These are phyloP conservation scores for Kluyveromyces siamensis DNA, from an alignment of 805 yeast genomes.

Conservation along the genomic window DNA sequence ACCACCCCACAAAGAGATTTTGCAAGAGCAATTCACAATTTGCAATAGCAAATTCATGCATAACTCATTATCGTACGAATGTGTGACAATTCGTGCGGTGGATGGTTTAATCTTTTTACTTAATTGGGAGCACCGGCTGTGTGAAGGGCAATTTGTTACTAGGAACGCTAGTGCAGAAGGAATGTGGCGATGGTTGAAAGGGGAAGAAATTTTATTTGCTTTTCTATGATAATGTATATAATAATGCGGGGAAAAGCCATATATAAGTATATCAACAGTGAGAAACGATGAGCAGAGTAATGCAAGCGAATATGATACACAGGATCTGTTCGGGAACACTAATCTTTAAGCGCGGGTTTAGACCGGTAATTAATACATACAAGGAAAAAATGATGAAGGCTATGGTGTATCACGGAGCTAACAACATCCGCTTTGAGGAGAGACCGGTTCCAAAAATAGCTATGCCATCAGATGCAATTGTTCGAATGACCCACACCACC, in stretches of 20 bases:
- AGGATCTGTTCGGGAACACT: background rate
- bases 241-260: no score
- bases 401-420: constrained; percentile 23
- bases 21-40: no score
- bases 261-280: no score
- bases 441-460: constrained; percentile 55
- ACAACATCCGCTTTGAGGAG: constrained; percentile 52
- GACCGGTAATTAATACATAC: background rate
- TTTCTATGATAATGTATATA: background rate
- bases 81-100: background rate
- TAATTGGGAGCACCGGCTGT: background rate
- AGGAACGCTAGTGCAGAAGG: no score
- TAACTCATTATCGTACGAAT: background rate
- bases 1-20: no score
- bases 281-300: no score
- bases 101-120: background rate
- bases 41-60: background rate
- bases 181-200: no score
- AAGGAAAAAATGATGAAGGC: constrained; percentile 24
- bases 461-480: constrained; percentile 58
- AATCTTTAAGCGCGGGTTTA: background rate
- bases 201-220: background rate
- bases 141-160: background rate
- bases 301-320: background rate
- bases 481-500: constrained; percentile 73